Evolutionary conservation across 2,329 filamentous ascomycete genomes (phyloP), one percentile per base, ranked within the genome.

Genomic region (Aureobasidium mangrovei): DNA sequence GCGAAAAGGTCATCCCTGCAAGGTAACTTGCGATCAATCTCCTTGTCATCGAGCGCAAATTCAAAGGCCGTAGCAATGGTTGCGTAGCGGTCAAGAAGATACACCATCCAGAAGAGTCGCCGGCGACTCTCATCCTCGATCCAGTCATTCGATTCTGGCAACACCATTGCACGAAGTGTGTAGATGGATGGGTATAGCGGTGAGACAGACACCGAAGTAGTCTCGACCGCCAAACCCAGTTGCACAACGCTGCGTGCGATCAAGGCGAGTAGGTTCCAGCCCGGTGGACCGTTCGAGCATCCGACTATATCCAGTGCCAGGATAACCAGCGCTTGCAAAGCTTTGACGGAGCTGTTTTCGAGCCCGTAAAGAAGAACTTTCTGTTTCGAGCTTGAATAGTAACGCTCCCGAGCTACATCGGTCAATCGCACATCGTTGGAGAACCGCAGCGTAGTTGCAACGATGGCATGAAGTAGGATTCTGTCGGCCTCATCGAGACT

Each of bases 101-200:
- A 96, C 8, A 95, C 84, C 83, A 94, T 91, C 91, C 91, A 96
- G 68, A 96, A 95, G 1, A 95, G 74, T 28, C 91, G 78, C 29
- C 91, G 79, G 29, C 90, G 77, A 40, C 87, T 86, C 68, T 96
- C 91, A 58, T 95, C 91, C 65, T 95, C 90, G 54, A 95, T 85
- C 69, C 91, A 95, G 58, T 89, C 86, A 48, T 82, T 83, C 0
- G 91, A 80, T 57, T 95, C 89, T 0, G 89, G 86, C 0, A 95
- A 74, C 2, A 91, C 84, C 74, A 91, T 91, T 12, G 90, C 88
- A 53, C 90, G 79, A 42, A 95, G 74, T 0, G 90, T 95, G 66
- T 94, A 95, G 44, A 95, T 95, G 0, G 91, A 95, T 2, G 85
- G 83, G 66, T 86, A 89, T 54, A 83, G 79, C 0, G 89, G 88